Base-by-base conservation (phyloP, 2,329 filamentous ascomycete species). In the Cercospora janseana region DNA sequence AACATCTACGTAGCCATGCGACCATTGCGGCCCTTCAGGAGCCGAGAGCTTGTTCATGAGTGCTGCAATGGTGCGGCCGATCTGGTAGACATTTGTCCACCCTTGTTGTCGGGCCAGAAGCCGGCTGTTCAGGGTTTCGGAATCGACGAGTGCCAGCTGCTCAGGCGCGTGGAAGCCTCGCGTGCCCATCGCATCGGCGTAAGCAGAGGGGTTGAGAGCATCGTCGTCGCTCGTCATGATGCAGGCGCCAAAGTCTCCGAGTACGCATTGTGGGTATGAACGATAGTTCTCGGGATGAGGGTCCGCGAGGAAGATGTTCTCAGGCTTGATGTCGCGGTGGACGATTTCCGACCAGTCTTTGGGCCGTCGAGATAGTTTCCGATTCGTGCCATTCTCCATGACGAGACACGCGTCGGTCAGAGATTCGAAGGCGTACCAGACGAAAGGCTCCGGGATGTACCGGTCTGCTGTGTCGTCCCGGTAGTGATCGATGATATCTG, bases 261-360 rank as follows among this genome's bases (percentile, higher is more conserved):
- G 48, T 13, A 44, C 42, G 16, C 31, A 20, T 45, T 46, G 28
- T 2, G 41, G 40, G 20, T 45, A 51, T 0, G 26, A 29, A 2
- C n/a, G 20, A 20, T 16, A 34, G 1, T 4, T 16, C 7, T 6
- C 31, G 13, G 21, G 32, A 6, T 24, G 20, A 9, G 15, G 34
- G 7, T 18, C 2, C 35, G 24, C 18, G 16, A 50, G 31, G 15
- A 49, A 53, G 24, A 49, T 38, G 13, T 53, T 53, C 10, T 24
- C 31, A 8, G 40, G 45, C 18, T 49, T 53, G n/a, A 53, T 44
- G 26, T 53, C 50, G 4, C 27, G 24, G 18, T 53, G 55, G n/a
- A 55, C 46, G 38, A 55, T 57, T 20, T 52, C 40, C 44, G 32
- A 31, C 51, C 50, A 55, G 7, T n/a, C 12, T 4, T 6, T 21